These are phyloP conservation scores for Talaromyces sp. DNA, from an alignment of 2,329 filamentous ascomycete species.

Conservation along the genomic window DNA sequence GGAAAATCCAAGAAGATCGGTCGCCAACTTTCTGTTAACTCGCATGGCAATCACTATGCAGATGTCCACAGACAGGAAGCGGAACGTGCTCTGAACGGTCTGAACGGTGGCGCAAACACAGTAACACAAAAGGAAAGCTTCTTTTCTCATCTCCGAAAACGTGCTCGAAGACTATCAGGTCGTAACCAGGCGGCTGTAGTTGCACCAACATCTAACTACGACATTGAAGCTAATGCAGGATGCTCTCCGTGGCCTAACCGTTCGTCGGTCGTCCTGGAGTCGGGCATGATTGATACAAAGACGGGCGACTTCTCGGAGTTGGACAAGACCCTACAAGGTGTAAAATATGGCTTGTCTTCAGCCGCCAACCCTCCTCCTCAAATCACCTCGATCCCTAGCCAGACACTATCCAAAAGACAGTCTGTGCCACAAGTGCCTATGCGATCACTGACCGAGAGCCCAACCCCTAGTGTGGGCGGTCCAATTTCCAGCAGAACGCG, in stretches of 20 bases:
- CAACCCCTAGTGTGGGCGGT: constrained; percentile 26
- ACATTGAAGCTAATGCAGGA: constrained; percentile 87
- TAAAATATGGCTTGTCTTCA: constrained; percentile 57
- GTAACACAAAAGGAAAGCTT: constrained; percentile 89
- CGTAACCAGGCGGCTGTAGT: constrained; percentile 81
- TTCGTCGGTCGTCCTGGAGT: constrained; percentile 76
- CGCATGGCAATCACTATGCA: constrained; percentile 87
- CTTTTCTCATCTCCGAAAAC: constrained; percentile 94
- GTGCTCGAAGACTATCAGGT: constrained; percentile 86
- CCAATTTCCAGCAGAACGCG: constrained; percentile 78
- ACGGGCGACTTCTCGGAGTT: constrained; percentile 56
- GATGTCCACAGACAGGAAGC: constrained; percentile 88
- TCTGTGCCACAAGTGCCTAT: constrained; percentile 38
- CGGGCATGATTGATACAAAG: constrained; percentile 47
- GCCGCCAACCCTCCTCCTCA: constrained; percentile 37
- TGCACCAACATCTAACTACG: constrained; percentile 66
- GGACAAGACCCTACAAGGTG: constrained; percentile 59
- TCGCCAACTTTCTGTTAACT: constrained; percentile 86
- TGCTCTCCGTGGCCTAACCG: constrained; percentile 87
- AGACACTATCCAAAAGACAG: constrained; percentile 34
- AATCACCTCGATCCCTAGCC: constrained; percentile 31
- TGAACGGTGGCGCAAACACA: constrained; percentile 70
- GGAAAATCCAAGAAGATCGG: constrained; percentile 88
- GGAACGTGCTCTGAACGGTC: constrained; percentile 83
- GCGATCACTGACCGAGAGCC: constrained; percentile 29